A percentile compares a stretch with the other conserved stretches of the same genome.
phyloP scores from a whole-genome alignment of 2,329 filamentous ascomycete genomes.

The Trichoderma sp. region DNA sequence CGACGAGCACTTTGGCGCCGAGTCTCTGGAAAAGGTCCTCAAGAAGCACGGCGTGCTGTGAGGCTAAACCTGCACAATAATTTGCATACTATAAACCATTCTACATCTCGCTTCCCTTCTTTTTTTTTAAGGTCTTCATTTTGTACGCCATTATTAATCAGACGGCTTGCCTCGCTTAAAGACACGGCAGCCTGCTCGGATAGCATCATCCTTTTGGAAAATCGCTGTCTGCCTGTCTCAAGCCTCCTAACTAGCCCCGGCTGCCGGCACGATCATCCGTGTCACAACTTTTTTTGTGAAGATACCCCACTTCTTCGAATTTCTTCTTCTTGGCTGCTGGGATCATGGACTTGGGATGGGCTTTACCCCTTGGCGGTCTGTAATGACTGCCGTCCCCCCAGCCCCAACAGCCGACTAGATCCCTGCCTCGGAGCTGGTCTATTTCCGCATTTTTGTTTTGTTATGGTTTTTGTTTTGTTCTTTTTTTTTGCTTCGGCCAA shows the following conservation, averaged over 20 bases:
- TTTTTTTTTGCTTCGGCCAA: neutral
- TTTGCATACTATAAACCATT: neutral
- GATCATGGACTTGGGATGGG: slow-evolving; percentile 2
- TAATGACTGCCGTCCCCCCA: neutral
- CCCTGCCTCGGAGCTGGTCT: neutral
- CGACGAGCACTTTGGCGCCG: slow-evolving; percentile 56
- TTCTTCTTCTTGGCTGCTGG: slow-evolving; percentile 2
- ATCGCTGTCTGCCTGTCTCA: neutral
- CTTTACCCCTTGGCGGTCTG: neutral
- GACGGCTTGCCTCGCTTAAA: slow-evolving; percentile 1
- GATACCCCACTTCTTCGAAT: slow-evolving; percentile 14
- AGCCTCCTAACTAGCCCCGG: neutral
- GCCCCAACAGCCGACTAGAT: neutral
- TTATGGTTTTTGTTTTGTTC: neutral
- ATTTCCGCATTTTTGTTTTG: neutral
- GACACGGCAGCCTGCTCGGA: neutral
- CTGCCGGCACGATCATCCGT: neutral
- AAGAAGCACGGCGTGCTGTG: slow-evolving; percentile 52
- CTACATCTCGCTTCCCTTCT: neutral
- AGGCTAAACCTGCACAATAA: slow-evolving; percentile 19
- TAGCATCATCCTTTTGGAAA: neutral
- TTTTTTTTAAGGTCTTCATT: neutral
- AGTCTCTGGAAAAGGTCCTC: slow-evolving; percentile 52
- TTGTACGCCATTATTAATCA: slow-evolving; percentile 3
- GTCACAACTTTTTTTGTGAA: slow-evolving; percentile 2